A percentile compares a stretch with the other conserved stretches of the same genome.
These are phyloP conservation scores for Suillus brevipes DNA, from an alignment of 768 basidiomycete genomes.

Conservation along the genomic window DNA sequence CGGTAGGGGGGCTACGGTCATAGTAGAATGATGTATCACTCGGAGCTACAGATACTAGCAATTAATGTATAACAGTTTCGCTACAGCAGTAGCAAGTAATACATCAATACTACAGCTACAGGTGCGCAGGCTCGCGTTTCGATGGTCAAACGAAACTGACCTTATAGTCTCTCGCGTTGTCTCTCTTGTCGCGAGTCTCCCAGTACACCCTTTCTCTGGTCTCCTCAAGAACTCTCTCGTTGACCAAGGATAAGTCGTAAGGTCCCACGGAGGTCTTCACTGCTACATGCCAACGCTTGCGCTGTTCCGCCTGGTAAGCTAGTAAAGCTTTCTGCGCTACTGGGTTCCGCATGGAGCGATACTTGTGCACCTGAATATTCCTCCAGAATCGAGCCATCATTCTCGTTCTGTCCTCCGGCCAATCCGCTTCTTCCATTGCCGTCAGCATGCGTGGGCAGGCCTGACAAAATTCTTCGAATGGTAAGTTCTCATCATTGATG, in stretches of 20 bases:
- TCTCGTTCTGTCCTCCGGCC: neutral
- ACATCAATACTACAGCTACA: too few relatives aligned
- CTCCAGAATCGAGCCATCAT: neutral
- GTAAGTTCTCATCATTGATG: neutral
- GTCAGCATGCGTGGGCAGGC: neutral
- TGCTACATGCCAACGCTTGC: neutral
- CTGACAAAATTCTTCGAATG: neutral
- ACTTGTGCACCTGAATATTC: neutral
- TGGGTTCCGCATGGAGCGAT: neutral
- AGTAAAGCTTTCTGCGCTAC: neutral
- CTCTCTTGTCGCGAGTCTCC: neutral
- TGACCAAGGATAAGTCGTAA: neutral
- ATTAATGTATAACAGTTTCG: too few relatives aligned
- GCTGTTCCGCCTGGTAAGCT: neutral
- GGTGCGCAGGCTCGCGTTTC: too few relatives aligned
- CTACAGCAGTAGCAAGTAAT: too few relatives aligned
- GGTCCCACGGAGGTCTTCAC: neutral
- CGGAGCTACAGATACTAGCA: too few relatives aligned
- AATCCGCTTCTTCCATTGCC: neutral
- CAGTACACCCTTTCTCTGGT: neutral
- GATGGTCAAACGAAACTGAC: neutral
- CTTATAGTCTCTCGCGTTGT: neutral
- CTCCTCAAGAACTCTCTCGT: neutral
- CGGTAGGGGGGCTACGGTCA: too few relatives aligned
- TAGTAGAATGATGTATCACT: too few relatives aligned